These are phyloP conservation scores for Sechiopsis laciniata DNA, from an alignment of 306 rosid genomes.

Conservation along the genomic window DNA sequence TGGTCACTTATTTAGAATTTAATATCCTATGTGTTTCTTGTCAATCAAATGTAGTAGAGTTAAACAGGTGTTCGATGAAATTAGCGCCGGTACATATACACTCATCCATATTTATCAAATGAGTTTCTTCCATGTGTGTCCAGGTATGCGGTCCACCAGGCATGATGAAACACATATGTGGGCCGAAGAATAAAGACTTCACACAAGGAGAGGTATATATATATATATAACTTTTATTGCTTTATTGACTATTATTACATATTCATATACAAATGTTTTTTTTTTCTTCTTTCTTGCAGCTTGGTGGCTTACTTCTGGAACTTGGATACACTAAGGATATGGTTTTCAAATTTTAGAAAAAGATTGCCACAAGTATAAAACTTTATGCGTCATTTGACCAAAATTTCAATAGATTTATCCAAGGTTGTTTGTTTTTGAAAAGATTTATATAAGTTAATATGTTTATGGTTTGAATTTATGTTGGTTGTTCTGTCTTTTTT, in stretches of 20 bases:
- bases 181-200: slow-evolving; percentile 81
- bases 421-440: neutral
- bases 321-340: slow-evolving; percentile 83
- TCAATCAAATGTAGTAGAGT: no score
- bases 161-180: slow-evolving; percentile 79
- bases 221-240: neutral
- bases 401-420: neutral
- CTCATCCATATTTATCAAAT: neutral
- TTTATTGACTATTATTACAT: neutral
- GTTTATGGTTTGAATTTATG: neutral
- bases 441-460: no score
- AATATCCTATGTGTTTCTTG: no score
- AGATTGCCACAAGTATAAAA: neutral
- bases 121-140: slow-evolving; percentile 18
- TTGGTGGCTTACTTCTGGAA: slow-evolving; percentile 78
- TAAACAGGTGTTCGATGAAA: no score
- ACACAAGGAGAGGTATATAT: slow-evolving; percentile 86
- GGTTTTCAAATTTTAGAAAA: slow-evolving; percentile 88
- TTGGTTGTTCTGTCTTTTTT: neutral
- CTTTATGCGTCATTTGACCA: slow-evolving; percentile 4
- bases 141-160: slow-evolving; percentile 99
- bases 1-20: no score
- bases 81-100: no score
- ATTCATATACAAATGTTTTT: neutral
- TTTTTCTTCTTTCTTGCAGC: slow-evolving; percentile 42